Base-by-base conservation (phyloP, 2,329 filamentous ascomycete species). In the Daldinia eschscholtzii region DNA sequence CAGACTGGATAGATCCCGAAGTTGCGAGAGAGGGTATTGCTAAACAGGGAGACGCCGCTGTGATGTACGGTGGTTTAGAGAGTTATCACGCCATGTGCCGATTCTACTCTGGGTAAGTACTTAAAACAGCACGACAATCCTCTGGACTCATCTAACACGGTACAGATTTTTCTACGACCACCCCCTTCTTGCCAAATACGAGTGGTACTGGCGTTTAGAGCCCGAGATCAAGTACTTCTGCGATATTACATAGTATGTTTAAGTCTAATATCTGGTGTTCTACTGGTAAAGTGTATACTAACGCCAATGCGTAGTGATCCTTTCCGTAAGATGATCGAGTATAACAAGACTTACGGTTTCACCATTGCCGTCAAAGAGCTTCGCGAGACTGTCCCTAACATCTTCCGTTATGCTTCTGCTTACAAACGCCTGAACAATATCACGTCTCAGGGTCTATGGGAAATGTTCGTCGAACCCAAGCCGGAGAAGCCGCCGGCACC, bases 141-240 rank as follows among this genome's bases (percentile, higher is more conserved):
- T n/a, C 42, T 26, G 15, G 50, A 35, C 62, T 53, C 52, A 37
- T 10, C 73, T 73, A 70, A 76, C 46, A 28, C 26, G n/a, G 15
- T 7, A 4, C 70, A 88, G 93, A 48, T 96, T 97, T 83, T 99
- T 99, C 83, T 99, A 96, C 86, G 97, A 98, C 81, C 96, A 99
- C 79, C 92, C 94, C 72, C 88, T 98, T 37, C 88, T 99, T 52
- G 88, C 92, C 78, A 98, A 98, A 82, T 99, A 98, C 82, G 94
- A 98, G 79, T 99, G 96, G 96, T 99, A 99, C 85, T 99, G 96
- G 96, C 93, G 96, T 71, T 85, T 99, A 75, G 96, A 99, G 86
- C 96, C 96, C 72, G 96, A 99, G 82, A 98, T 99, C 88, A 98
- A 95, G 84, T 99, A 98, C 84, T 99, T 99, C 84, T 99, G 96